A percentile compares a stretch with the other conserved stretches of the same genome.
Evolutionary conservation across 2,329 filamentous ascomycete genomes (phyloP).

Genomic region (Thielaviopsis populi): DNA sequence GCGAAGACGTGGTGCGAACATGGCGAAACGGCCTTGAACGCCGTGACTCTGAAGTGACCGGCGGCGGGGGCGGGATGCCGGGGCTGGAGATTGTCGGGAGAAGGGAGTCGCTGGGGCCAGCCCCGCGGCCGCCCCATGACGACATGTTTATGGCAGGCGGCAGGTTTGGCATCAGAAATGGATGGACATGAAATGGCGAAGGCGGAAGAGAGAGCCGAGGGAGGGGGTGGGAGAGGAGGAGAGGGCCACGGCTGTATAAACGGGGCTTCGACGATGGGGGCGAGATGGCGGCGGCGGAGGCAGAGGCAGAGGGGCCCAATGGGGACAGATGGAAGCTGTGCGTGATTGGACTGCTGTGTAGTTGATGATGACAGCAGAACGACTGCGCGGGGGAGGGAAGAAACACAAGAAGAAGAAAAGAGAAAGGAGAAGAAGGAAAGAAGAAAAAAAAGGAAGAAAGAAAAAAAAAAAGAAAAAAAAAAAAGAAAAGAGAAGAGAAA

Average conservation of each 20-base stretch:
- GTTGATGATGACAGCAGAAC: neutral
- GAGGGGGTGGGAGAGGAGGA: neutral
- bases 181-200: neutral
- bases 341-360: neutral
- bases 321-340: neutral
- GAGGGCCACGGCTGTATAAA: neutral
- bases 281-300: neutral
- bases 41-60: slow-evolving; percentile 24
- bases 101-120: slow-evolving; percentile 13
- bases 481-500: neutral
- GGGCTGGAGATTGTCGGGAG: slow-evolving; percentile 15
- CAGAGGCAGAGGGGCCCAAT: too few species aligned
- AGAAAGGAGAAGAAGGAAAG: neutral
- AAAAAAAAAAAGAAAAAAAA: neutral
- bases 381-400: neutral
- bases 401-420: neutral
- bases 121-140: slow-evolving; percentile 12
- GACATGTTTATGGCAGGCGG: slow-evolving; percentile 14
- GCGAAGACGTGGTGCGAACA: slow-evolving; percentile 37
- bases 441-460: neutral
- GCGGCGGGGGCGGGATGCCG: slow-evolving; percentile 12
- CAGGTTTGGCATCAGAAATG: neutral
- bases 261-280: neutral
- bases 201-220: too few species aligned
- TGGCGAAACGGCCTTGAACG: slow-evolving; percentile 23